Base-by-base conservation (phyloP, 257 asterid species). In the Nicotiana knightiana region DNA sequence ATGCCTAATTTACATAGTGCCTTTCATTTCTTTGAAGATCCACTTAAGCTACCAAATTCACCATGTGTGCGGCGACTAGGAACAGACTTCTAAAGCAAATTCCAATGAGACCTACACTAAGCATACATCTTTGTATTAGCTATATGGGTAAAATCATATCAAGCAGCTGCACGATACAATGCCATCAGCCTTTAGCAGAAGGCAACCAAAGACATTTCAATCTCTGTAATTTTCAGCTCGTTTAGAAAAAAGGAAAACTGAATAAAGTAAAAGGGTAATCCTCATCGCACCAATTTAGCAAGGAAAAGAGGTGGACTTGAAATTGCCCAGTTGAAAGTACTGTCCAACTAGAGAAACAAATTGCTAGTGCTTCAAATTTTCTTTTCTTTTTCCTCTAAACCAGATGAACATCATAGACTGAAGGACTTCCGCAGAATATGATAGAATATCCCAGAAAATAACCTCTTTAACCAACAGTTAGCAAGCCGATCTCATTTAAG, bases 281-380 rank as follows among this genome's bases (percentile, higher is more conserved):
- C 76, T 67, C 76, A 67, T 67, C 37, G 76, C 9, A 15, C 55
- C 13, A 26, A 67, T 10, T 67, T 67, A 37, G 76, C 32, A 9
- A 67, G 76, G 54, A 37, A 18, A 67, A 67, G 35, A 46, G 77
- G 77, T 68, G 77, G 9, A 39, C 57, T 39, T 35, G 53, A 68
- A 67, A 68, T 13, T 68, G 57, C 77, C 18, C n/a, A n/a, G 18
- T 39, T 68, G 77, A 39, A 68, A 37, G 54, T 43, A n/a, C 11
- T 70, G 58, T 70, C 59, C 59, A 70, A 43, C 58, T 11, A n/a
- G n/a, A 70, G 58, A 43, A 70, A 70, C 78, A 70, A 70, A 43
- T 51, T 12, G 37, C 35, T 43, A 43, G n/a, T 43, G 37, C 35
- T 21, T 43, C 78, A 59, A 70, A 21, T 35, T 43, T 70, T 70